Conservation (phyloP, 768 basidiomycete genomes). For the Calocybe gangraenosa region DNA sequence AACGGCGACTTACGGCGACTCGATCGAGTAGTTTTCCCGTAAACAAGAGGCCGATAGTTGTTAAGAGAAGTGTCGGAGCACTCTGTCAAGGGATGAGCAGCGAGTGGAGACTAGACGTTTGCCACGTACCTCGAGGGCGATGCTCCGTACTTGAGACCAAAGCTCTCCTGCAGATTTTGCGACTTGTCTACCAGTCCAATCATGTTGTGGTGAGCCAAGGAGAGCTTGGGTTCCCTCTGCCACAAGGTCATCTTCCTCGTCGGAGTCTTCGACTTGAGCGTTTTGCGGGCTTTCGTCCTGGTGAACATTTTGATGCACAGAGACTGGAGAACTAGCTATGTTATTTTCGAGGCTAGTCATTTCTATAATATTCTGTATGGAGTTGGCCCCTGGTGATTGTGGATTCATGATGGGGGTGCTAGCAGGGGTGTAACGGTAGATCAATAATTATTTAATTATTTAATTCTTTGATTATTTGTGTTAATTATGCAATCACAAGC, state of each 20-base stretch:
- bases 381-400: conserved; percentile 26
- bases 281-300: conserved; percentile 3
- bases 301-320: background rate
- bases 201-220: conserved; percentile 31
- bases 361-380: conserved; percentile 30
- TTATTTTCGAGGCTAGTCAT: conserved; percentile 28
- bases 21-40: conserved; percentile 88
- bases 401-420: conserved; percentile 16
- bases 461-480: conserved; percentile 1
- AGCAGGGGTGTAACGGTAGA: too few relatives aligned
- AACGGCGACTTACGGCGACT: conserved; percentile 60
- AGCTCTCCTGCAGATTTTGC: conserved; percentile 17
- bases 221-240: conserved; percentile 44
- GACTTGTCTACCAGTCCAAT: conserved; percentile 22
- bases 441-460: background rate
- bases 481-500: conserved; percentile 17
- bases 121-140: conserved; percentile 65
- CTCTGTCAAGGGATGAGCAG: conserved; percentile 44
- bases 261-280: conserved; percentile 29
- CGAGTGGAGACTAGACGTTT: background rate
- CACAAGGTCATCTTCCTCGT: conserved; percentile 25
- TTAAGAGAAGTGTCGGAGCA: conserved; percentile 81
- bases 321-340: conserved; percentile 5
- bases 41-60: conserved; percentile 79
- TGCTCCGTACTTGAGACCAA: conserved; percentile 57